phyloP scores from a whole-genome alignment of 2,329 filamentous ascomycete species.

The Penicillium sclerotiorum region DNA sequence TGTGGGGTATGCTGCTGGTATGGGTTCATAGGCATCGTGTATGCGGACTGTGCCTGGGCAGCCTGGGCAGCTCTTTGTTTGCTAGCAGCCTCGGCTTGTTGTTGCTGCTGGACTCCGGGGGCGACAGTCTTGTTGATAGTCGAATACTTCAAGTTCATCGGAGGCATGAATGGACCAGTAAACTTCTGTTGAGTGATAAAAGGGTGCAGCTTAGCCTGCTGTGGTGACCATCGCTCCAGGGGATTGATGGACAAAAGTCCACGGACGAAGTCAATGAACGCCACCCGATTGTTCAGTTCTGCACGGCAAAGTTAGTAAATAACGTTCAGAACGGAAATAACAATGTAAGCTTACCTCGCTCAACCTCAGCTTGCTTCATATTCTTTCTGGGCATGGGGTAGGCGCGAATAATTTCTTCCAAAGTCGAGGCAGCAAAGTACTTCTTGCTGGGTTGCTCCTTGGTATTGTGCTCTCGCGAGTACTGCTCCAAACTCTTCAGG shows the following conservation, averaged over 20 bases:
- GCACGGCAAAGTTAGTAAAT: conserved; percentile 24
- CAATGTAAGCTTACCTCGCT: conserved; percentile 68
- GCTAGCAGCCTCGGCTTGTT: conserved; percentile 89
- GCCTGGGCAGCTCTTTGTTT: conserved; percentile 76
- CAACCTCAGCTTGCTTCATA: conserved; percentile 97
- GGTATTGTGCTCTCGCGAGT: conserved; percentile 89
- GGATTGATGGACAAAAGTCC: conserved; percentile 93
- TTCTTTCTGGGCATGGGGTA: conserved; percentile 99
- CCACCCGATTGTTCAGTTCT: conserved; percentile 99
- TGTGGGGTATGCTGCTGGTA: conserved; percentile 47
- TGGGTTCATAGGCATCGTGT: conserved; percentile 64
- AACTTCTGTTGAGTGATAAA: conserved; percentile 99
- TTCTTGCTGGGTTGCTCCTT: conserved; percentile 99
- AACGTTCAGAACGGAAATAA: neutral
- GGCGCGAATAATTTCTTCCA: conserved; percentile 95
- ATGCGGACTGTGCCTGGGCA: conserved; percentile 72
- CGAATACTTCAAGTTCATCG: conserved; percentile 92
- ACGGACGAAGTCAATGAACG: conserved; percentile 97
- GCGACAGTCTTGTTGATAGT: conserved; percentile 84
- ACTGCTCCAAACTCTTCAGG: conserved; percentile 97
- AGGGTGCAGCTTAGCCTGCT: conserved; percentile 94
- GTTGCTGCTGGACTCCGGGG: conserved; percentile 91
- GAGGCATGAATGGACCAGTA: conserved; percentile 92
- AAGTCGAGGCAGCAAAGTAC: conserved; percentile 91
- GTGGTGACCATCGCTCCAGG: conserved; percentile 93